phyloP scores from a whole-genome alignment of 345 rosid genomes.

The Eucalyptus viminalis region DNA sequence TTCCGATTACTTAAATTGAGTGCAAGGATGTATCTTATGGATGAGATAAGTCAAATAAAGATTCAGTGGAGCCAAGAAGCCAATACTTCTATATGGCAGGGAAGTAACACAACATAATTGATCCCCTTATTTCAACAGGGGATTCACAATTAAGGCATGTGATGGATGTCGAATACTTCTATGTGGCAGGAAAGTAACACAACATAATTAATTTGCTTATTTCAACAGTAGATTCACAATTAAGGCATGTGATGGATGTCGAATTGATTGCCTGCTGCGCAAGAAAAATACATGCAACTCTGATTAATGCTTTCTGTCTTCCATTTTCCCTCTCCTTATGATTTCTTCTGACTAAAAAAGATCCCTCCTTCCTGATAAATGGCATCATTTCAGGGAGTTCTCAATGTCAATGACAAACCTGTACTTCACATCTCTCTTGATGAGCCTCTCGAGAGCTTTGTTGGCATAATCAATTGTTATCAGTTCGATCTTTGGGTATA shows the following conservation, averaged over 20 bases:
- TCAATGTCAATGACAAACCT: conserved; percentile 75
- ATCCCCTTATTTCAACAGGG: neutral
- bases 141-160: neutral
- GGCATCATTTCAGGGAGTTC: conserved; percentile 42
- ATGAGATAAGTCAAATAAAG: neutral
- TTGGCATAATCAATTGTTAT: conserved; percentile 57
- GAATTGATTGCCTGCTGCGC: neutral
- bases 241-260: neutral
- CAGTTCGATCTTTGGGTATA: conserved; percentile 64
- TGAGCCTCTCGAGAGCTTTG: conserved; percentile 70
- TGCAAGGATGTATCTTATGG: neutral
- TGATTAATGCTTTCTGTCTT: neutral
- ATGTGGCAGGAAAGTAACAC: neutral
- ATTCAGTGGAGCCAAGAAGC: neutral
- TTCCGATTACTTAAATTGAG: neutral
- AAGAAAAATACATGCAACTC: conserved; percentile 13
- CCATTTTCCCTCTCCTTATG: neutral
- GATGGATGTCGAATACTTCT: neutral
- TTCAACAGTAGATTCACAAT: neutral
- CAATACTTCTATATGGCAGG: neutral
- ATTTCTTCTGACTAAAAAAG: neutral
- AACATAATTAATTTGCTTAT: neutral
- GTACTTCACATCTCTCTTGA: conserved; percentile 66
- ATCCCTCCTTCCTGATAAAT: neutral
- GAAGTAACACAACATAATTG: neutral